Evolutionary conservation across 371 early-diverging fungal species (phyloP).

Genomic region (Parasitella parasitica): DNA sequence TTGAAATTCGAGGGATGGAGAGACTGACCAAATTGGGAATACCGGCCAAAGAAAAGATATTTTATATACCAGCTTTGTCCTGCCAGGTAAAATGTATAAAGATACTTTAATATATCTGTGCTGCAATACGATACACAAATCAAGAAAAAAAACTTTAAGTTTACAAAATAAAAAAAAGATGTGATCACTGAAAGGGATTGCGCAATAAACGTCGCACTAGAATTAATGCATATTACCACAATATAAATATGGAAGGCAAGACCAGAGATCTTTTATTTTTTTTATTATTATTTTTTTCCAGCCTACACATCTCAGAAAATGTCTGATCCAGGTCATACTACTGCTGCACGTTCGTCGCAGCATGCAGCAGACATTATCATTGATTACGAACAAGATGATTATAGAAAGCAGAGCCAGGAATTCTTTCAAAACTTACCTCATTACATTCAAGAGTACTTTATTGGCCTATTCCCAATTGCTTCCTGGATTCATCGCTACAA

Average conservation of each 20-base stretch:
- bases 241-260: slow-evolving; percentile 5
- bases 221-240: neutral
- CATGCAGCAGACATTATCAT: slow-evolving; percentile 30
- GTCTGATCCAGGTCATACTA: neutral
- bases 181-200: slow-evolving; percentile 34
- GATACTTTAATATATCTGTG: too few species aligned
- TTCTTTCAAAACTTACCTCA: slow-evolving; percentile 28
- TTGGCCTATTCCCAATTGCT: slow-evolving; percentile 62
- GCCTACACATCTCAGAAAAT: neutral
- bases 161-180: slow-evolving; percentile 16
- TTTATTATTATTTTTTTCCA: neutral
- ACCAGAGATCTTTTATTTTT: neutral
- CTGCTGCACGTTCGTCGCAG: neutral
- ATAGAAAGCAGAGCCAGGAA: slow-evolving; percentile 23
- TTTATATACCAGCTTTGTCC: neutral
- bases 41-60: neutral
- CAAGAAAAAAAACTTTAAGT: too few species aligned
- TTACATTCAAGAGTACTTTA: slow-evolving; percentile 29
- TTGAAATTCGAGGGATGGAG: neutral
- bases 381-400: slow-evolving; percentile 32
- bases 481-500: slow-evolving; percentile 79
- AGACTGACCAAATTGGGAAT: too few species aligned
- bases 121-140: too few species aligned
- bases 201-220: slow-evolving; percentile 26
- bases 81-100: too few species aligned